Evolutionary conservation across 2,329 filamentous ascomycete species (phyloP), one percentile per base, ranked within the genome.

Genomic region (Cladosporium sp.): DNA sequence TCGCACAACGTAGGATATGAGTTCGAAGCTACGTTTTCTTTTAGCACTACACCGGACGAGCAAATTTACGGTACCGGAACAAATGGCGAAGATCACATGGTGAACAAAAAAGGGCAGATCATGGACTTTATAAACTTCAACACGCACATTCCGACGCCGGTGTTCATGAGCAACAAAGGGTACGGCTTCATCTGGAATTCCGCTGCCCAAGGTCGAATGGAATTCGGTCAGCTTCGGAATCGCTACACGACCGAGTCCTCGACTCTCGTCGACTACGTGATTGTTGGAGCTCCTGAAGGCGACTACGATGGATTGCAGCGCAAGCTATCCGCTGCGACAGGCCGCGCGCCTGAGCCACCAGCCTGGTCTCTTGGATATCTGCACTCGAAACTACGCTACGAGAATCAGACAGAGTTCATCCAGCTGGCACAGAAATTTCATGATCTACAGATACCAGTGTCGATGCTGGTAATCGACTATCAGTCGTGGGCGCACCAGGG

Each of bases 1-100:
- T 62, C 58, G 13, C 64, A 64, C 2, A 42, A 40, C n/a, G 60
- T 64, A 0, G 66, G 68, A 2, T 66, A 66, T 22, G 68, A 70
- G 37, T 71, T 71, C 45, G 56, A 56, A 1, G 65, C 68, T 8
- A 63, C 66, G 5, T 71, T 69, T 54, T 68, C 68, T 1, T 71
- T 69, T 56, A 66, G 63, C n/a, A 66, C 66, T 0, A 62, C 63
- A 1, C 61, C 65, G 9, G 61, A 66, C 37, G 65, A 66, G 56
- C 63, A 66, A 35, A 66, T 66, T 32, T 67, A 62, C 44, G 65
- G 65, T 9, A 67, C 63, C 14, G 63, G 64, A 7, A 49, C 46
- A 13, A 62, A 61, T 9, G 61, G 66, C 43, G 62, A 66, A 37
- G 63, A 67, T 32, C 62, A 63, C 35, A 31, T 64, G 34, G 38